phyloP scores from a whole-genome alignment of 2,329 filamentous ascomycete species.

The Nigrospora osmanthi region DNA sequence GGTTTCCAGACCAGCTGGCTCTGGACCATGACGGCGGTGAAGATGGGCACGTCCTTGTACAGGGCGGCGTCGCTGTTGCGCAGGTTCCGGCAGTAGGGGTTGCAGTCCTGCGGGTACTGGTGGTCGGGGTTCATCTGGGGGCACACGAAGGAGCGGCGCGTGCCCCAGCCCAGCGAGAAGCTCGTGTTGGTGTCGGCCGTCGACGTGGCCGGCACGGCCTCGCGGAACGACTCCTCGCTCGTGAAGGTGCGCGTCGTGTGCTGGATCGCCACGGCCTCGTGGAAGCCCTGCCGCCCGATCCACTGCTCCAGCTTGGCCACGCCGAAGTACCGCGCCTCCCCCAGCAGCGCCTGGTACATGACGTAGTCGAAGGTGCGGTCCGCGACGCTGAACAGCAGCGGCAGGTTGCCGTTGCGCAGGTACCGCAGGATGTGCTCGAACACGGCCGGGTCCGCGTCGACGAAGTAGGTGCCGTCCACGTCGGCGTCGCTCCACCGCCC shows the following conservation, averaged over 20 bases:
- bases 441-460: conserved; percentile 25
- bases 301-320: conserved; percentile 19
- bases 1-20: too few relatives aligned
- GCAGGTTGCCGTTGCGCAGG: conserved; percentile 21
- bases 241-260: background rate
- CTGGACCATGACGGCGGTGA: too few relatives aligned
- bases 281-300: conserved; percentile 17
- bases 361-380: conserved; percentile 21
- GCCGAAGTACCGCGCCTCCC: conserved; percentile 24
- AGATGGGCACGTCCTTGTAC: too few relatives aligned
- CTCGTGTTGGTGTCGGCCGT: background rate
- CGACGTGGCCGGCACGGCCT: background rate
- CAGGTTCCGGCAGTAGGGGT: too few relatives aligned
- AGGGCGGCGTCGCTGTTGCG: too few relatives aligned
- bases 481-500: conserved; percentile 12
- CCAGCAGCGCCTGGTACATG: conserved; percentile 21
- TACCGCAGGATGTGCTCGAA: conserved; percentile 27
- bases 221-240: background rate
- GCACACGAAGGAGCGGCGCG: conserved; percentile 32
- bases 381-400: conserved; percentile 22
- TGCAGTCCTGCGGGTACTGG: too few relatives aligned
- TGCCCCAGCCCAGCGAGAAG: conserved; percentile 9
- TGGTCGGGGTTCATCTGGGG: conserved; percentile 7
- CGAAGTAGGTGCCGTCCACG: conserved; percentile 24
- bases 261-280: conserved; percentile 10